These are phyloP conservation scores for Tricholoma bakamatsutake DNA, from an alignment of 768 basidiomycete genomes.

Conservation along the genomic window DNA sequence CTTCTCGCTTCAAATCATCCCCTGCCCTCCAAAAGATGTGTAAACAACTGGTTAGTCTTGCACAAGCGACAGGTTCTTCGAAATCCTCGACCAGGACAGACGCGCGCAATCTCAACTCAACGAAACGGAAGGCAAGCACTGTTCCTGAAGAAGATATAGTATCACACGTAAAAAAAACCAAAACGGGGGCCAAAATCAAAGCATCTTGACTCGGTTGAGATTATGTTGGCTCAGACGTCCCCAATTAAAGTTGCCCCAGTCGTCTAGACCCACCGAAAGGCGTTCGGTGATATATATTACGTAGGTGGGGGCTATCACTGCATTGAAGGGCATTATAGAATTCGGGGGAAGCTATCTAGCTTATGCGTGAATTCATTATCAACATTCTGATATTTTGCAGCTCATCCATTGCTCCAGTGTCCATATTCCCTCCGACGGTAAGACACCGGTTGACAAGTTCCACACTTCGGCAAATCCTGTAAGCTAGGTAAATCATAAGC, in stretches of 20 bases:
- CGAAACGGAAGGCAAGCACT: constrained; percentile 38
- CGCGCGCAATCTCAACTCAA: constrained; percentile 6
- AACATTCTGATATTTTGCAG: neutral
- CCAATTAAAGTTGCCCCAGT: neutral
- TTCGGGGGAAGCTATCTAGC: neutral
- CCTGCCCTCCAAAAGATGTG: constrained; percentile 57
- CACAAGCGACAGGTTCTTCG: constrained; percentile 13
- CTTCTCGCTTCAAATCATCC: constrained; percentile 60
- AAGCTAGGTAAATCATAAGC: neutral
- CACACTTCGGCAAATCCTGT: constrained; percentile 10
- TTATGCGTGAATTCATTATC: neutral
- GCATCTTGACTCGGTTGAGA: neutral
- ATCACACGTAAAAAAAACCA: constrained; percentile 13
- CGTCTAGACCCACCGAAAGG: neutral
- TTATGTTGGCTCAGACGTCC: neutral
- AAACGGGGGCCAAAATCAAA: constrained; percentile 1
- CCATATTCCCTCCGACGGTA: neutral
- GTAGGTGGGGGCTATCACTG: neutral
- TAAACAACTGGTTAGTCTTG: constrained; percentile 45
- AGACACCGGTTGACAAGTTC: constrained; percentile 1
- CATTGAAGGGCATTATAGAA: neutral
- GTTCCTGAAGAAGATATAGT: constrained; percentile 15
- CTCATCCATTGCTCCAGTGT: neutral
- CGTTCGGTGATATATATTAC: neutral
- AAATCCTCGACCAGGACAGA: constrained; percentile 11